A percentile compares a stretch with the other conserved stretches of the same genome.
phyloP scores from a whole-genome alignment of 2,329 filamentous ascomycete genomes.

The Pleurostoma richardsiae region DNA sequence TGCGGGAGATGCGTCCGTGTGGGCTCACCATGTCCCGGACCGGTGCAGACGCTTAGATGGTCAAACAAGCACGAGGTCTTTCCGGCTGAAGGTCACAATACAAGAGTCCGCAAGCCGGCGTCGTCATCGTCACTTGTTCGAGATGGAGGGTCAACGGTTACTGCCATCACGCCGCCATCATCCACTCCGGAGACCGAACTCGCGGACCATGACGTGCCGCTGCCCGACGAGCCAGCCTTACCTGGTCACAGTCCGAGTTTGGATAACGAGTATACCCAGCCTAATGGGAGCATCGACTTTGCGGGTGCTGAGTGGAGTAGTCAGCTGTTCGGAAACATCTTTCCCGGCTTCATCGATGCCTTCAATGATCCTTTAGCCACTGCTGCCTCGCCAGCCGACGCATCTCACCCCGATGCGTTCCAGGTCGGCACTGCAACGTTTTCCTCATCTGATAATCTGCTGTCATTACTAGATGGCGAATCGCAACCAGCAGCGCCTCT shows the following conservation, averaged over 20 bases:
- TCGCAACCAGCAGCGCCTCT: no score
- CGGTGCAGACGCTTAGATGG: slow-evolving; percentile 39
- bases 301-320: not conserved
- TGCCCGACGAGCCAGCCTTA: no score
- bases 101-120: slow-evolving; percentile 17
- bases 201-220: no score
- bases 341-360: not conserved
- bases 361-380: not conserved
- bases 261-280: not conserved
- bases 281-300: not conserved
- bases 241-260: no score
- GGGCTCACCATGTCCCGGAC: slow-evolving; percentile 37
- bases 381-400: not conserved
- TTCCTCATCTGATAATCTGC: no score
- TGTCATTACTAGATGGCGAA: no score
- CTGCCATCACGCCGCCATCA: no score
- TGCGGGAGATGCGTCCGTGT: slow-evolving; percentile 37
- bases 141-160: no score
- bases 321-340: not conserved
- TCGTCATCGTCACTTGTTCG: not conserved
- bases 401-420: not conserved
- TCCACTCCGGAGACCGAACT: no score
- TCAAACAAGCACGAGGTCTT: slow-evolving; percentile 42
- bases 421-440: not conserved
- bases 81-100: not conserved